Evolutionary conservation across 352 stramenopile species (phyloP), one percentile per base, ranked within the genome.

Genomic region (Globisporangium spinosum): DNA sequence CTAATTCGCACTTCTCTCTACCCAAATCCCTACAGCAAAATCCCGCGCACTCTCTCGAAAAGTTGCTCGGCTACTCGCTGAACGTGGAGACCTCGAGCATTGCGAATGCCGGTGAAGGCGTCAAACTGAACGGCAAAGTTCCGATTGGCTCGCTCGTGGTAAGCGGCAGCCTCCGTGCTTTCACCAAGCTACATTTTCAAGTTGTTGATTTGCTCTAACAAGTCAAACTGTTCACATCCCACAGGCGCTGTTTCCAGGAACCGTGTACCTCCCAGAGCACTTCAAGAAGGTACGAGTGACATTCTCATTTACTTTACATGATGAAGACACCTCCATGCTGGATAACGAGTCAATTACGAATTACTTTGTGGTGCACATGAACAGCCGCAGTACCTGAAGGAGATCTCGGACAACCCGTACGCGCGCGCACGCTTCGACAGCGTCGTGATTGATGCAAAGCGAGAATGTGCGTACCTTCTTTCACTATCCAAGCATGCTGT

Each of bases 401-500:
- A 92, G 25, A 72, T 96, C 35, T 85, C 86, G 7, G 82, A 91
- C 70, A 96, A 96, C 62, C 66, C 77, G 20, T 96, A 80, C 62
- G 86, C 88, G 25, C 79, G 88, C 38, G 86, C 86, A 22, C 85
- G 88, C 8, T 96, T 96, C 59, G 88, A 96, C 74, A 91, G 88
- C 73, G 82, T 91, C 20, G 89, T 96, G 58, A 94, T 96, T 66
- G 82, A 96, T 49, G 88, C 82, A 54, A 93, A 92, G 64, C 83
- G 89, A 65, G 82, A 89, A 59, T 76, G 88, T 95, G 68, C 47
- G 79, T 67, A 0, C 8, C 7, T 40, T 47, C 61, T 6, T 43
- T 20, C 13, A 61, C 13, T n/a, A 32, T 12, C 3, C 1, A 56
- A 1, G 23, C 17, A 45, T 15, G 7, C 17, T 8, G 5, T 45